Evolutionary conservation across 2,329 filamentous ascomycete genomes (phyloP), one percentile per base, ranked within the genome.

Genomic region (Hypoxylon sp.): DNA sequence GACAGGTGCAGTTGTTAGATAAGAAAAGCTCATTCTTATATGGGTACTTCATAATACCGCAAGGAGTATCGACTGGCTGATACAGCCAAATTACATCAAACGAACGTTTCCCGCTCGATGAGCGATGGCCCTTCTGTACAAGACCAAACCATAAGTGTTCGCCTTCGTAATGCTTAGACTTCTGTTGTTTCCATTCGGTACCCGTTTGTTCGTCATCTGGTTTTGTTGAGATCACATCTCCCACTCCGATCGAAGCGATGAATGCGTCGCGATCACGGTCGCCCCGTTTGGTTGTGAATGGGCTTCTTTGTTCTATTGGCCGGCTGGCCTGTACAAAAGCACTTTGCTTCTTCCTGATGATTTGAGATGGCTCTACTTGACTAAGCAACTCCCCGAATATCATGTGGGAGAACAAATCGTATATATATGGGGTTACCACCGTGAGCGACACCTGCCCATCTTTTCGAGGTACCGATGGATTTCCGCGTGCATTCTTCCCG

Each of bases 31-130:
- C 93, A 57, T 94, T 92, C 0, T 80, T 69, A 78, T 88, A 90
- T 0, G 91, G 90, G 72, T 95, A 97, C 9, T 84, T 85, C 79
- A 90, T 89, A 5, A 86, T 80, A 0, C 85, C 87, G 47, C 94
- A 92, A 0, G 90, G 86, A 0, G 93, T 96, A 59, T 96, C 90
- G 0, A 84, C 82, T 0, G 92, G 87, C 1, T 87, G 84, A 71
- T 94, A 95, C 0, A 96, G 81, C 92, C 92, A 96, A 0, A 92
- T 84, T 0, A 94, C 86, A 60, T 90, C 85, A 10, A 94, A 87
- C 1, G 81, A 80, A 0, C 77, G 79, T 14, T 68, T 70, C 0
- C 83, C 82, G 10, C 76, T 72, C 3, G 76, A 71, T 2, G 75
- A 74, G 0, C 77, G 58, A 8, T 84, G 80, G 0, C 91, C 80